These are phyloP conservation scores for Beauveria rudraprayagi DNA, from an alignment of 2,329 filamentous ascomycete species.

Conservation along the genomic window DNA sequence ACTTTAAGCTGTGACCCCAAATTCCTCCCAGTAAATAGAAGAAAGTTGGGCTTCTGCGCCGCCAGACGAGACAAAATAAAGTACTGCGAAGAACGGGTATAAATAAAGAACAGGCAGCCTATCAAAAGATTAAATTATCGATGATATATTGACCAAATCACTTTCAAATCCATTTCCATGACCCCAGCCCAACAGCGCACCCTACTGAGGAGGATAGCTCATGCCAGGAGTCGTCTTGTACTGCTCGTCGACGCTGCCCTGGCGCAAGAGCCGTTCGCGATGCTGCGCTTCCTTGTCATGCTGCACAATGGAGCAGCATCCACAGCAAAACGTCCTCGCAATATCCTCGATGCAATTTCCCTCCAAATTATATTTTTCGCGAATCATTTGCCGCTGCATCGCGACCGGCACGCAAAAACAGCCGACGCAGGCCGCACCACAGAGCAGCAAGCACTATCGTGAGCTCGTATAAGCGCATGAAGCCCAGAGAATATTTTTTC, in stretches of 20 bases:
- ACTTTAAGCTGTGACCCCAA: neutral
- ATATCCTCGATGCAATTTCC: constrained; percentile 36
- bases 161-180: neutral
- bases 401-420: constrained; percentile 35
- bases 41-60: neutral
- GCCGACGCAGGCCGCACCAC: constrained; percentile 31
- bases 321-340: constrained; percentile 36
- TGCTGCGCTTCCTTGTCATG: constrained; percentile 38
- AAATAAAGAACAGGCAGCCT: neutral
- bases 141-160: neutral
- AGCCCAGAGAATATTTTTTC: neutral
- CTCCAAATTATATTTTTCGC: constrained; percentile 36
- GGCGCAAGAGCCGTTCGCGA: constrained; percentile 22
- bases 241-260: constrained; percentile 20
- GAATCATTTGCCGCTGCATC: constrained; percentile 37
- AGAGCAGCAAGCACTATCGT: constrained; percentile 35
- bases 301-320: constrained; percentile 37
- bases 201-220: constrained; percentile 17
- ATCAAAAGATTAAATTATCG: neutral
- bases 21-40: neutral
- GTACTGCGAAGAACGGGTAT: neutral
- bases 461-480: neutral
- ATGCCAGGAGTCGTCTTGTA: constrained; percentile 25
- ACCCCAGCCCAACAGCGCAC: neutral
- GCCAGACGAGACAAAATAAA: neutral